Evolutionary conservation across 108 stramenopile genomes (phyloP).

Genomic region (Nannochloropsis oceanica): DNA sequence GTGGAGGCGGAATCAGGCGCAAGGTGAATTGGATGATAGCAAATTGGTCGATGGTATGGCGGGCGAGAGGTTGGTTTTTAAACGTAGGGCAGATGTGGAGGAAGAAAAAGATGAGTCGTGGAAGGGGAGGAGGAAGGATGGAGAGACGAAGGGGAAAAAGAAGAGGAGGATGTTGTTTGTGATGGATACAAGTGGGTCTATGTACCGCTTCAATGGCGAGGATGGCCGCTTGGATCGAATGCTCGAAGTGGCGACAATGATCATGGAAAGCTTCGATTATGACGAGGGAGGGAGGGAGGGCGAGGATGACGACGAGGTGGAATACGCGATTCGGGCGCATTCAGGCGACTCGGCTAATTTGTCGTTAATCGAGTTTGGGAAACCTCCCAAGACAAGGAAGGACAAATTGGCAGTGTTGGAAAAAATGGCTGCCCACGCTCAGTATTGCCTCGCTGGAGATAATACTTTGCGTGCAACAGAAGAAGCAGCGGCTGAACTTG

Average conservation of each 20-base stretch:
- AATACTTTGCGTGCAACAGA: slow-evolving; percentile 63
- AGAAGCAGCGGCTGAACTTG: slow-evolving; percentile 40
- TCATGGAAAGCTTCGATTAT: slow-evolving; percentile 62
- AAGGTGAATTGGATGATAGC: slow-evolving; percentile 72
- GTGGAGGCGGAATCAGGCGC: slow-evolving; percentile 56
- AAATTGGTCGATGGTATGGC: slow-evolving; percentile 60
- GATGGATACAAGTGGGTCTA: slow-evolving; percentile 56
- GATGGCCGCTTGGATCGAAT: slow-evolving; percentile 57
- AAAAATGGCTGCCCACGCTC: slow-evolving; percentile 70
- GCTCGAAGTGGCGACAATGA: slow-evolving; percentile 59
- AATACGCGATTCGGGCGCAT: not conserved
- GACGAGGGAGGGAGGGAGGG: slow-evolving; percentile 14
- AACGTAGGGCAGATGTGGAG: slow-evolving; percentile 42
- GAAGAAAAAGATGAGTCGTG: not conserved
- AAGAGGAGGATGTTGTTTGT: slow-evolving; percentile 48
- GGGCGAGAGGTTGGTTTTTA: slow-evolving; percentile 65
- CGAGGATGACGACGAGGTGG: not conserved
- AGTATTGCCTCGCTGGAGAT: slow-evolving; percentile 64
- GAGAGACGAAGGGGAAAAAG: slow-evolving; percentile 34
- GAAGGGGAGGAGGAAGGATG: not conserved
- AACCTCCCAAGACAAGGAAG: not conserved
- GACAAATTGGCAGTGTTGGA: slow-evolving; percentile 47
- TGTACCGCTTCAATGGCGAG: slow-evolving; percentile 78
- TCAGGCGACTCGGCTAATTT: not conserved
- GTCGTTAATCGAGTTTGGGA: not conserved